Evolutionary conservation across 257 asterid genomes (phyloP).

Genomic region (Ligustrum vulgare): DNA sequence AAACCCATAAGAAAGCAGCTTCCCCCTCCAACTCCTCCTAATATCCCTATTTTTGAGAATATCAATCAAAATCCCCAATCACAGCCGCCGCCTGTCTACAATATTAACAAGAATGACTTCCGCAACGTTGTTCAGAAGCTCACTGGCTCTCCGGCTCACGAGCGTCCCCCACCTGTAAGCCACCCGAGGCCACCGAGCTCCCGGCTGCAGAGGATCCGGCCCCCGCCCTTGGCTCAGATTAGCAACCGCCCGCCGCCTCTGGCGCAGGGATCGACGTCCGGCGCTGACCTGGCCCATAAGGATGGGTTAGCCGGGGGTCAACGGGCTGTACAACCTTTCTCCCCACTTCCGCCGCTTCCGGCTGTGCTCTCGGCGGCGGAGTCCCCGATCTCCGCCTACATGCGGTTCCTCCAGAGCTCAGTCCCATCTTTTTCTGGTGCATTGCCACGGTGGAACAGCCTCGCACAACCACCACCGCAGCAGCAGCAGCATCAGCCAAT

Average conservation of each 20-base stretch:
- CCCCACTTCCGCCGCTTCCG: constrained; percentile 70
- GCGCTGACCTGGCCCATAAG: not conserved
- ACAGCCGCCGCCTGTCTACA: constrained; percentile 69
- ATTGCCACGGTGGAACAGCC: constrained; percentile 35
- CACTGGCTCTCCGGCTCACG: constrained; percentile 82
- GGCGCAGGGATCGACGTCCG: constrained; percentile 5
- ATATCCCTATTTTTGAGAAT: constrained; percentile 20
- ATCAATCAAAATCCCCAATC: constrained; percentile 26
- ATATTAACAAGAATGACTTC: constrained; percentile 78
- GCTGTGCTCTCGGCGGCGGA: constrained; percentile 24
- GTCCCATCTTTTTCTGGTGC: constrained; percentile 26
- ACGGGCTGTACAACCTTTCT: constrained; percentile 40
- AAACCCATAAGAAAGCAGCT: constrained; percentile 45
- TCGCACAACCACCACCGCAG: constrained; percentile 17
- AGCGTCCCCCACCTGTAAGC: constrained; percentile 53
- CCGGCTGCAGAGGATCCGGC: constrained; percentile 82
- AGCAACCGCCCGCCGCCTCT: constrained; percentile 52
- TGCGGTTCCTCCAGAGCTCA: constrained; percentile 28
- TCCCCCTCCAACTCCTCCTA: constrained; percentile 19
- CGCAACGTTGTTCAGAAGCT: constrained; percentile 90
- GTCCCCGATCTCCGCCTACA: constrained; percentile 26
- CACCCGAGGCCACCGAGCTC: constrained; percentile 67
- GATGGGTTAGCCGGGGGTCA: constrained; percentile 35
- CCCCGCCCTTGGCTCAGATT: constrained; percentile 82
- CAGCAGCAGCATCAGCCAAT: constrained; percentile 31